Conservation (phyloP, 352 stramenopile species). For the Globisporangium nagaii region DNA sequence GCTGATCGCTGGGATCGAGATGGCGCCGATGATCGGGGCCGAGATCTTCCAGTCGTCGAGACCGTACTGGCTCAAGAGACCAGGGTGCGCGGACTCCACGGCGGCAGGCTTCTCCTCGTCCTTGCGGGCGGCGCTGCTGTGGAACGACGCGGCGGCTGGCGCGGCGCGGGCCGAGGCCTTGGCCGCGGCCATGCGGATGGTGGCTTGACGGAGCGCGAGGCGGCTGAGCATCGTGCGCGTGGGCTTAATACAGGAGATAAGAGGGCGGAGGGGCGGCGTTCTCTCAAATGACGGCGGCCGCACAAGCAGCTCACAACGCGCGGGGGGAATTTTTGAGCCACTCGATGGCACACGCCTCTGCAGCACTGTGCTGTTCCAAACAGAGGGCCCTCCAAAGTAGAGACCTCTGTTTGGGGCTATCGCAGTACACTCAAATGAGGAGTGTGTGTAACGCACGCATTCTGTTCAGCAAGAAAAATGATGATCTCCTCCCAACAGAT, state of each 20-base stretch:
- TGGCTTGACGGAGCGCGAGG: constrained; percentile 63
- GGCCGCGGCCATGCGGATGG: constrained; percentile 34
- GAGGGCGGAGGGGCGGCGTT: constrained; percentile 9
- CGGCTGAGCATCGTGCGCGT: constrained; percentile 55
- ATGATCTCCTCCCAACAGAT: too few species aligned
- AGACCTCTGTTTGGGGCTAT: too few species aligned
- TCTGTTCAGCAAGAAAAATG: too few species aligned
- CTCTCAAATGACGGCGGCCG: constrained; percentile 6
- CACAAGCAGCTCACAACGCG: background rate
- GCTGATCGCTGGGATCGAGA: constrained; percentile 70
- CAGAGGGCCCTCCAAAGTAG: too few species aligned
- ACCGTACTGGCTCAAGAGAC: constrained; percentile 55
- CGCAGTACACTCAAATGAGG: too few species aligned
- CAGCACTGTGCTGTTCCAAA: too few species aligned
- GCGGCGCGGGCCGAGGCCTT: constrained; percentile 21
- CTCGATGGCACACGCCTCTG: background rate
- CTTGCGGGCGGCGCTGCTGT: constrained; percentile 51
- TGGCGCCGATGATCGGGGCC: constrained; percentile 57
- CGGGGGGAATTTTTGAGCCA: constrained; percentile 11
- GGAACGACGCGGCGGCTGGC: constrained; percentile 30
- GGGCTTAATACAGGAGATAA: background rate
- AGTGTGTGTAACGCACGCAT: too few species aligned
- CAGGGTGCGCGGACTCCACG: constrained; percentile 34
- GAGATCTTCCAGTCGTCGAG: constrained; percentile 86
- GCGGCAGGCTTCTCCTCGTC: constrained; percentile 41